phyloP scores from a whole-genome alignment of 139 green algal genomes.

The Haematococcus lacustris region DNA sequence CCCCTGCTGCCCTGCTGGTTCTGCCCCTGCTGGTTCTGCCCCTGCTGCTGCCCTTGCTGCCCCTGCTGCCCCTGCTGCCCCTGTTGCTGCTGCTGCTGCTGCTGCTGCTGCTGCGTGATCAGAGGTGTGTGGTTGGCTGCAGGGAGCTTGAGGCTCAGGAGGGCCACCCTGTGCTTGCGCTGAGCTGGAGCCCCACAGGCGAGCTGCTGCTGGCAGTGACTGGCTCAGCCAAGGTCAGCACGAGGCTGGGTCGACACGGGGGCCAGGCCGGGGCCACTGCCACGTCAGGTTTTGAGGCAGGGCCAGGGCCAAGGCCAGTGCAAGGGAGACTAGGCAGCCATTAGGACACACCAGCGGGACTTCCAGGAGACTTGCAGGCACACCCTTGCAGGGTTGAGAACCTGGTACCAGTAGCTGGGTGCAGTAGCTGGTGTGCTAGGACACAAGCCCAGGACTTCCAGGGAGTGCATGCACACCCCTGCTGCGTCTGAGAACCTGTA shows the following conservation, averaged over 20 bases:
- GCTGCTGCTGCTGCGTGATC: too few species aligned
- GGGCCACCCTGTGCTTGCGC: conserved; percentile 64
- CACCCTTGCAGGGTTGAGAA: not conserved
- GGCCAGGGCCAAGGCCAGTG: not conserved
- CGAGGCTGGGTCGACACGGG: conserved; percentile 27
- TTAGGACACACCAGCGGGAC: not conserved
- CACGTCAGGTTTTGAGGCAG: not conserved
- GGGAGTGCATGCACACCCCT: too few species aligned
- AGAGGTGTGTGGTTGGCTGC: too few species aligned
- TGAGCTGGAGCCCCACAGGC: conserved; percentile 68
- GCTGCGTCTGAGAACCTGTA: too few species aligned
- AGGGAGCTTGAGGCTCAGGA: conserved; percentile 65
- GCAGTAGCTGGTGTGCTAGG: too few species aligned
- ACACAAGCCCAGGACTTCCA: too few species aligned
- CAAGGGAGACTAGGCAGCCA: not conserved
- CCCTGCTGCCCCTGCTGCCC: too few species aligned
- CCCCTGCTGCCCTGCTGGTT: too few species aligned
- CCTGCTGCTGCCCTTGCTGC: too few species aligned
- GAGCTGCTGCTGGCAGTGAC: conserved; percentile 79
- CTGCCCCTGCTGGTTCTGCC: too few species aligned
- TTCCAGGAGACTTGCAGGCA: not conserved
- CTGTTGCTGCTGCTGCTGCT: too few species aligned
- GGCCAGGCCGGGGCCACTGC: not conserved
- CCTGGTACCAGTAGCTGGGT: not conserved
- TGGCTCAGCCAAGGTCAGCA: conserved; percentile 29